phyloP scores from a whole-genome alignment of 768 basidiomycete species.

The Termitomyces sp. region DNA sequence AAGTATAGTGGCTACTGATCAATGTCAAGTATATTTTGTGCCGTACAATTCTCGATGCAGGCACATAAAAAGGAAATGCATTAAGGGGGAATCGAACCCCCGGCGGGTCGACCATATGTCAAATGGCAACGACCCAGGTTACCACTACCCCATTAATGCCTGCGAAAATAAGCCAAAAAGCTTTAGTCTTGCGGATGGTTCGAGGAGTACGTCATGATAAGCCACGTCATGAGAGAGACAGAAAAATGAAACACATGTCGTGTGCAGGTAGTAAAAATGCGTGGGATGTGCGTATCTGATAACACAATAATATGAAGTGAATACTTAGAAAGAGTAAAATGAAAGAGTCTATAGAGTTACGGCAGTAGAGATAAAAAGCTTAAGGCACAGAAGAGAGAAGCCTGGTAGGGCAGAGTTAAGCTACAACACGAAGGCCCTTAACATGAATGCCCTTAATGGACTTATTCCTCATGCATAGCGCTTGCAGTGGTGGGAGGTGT shows the following conservation, averaged over 20 bases:
- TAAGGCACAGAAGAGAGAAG: background rate
- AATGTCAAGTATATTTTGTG: no score
- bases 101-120: constrained; percentile 59
- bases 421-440: background rate
- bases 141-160: constrained; percentile 6
- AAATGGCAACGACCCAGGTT: constrained; percentile 5
- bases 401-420: background rate
- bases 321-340: background rate
- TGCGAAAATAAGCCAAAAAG: no score
- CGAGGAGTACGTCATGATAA: no score
- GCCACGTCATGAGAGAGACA: background rate
- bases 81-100: constrained; percentile 87
- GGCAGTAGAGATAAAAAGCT: background rate
- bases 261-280: background rate
- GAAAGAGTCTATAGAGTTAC: background rate
- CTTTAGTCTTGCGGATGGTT: no score
- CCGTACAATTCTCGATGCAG: no score
- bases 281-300: background rate
- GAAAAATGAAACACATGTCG: background rate
- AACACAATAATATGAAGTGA: background rate
- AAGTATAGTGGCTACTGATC: no score
- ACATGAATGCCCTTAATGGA: background rate
- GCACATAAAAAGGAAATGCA: no score
- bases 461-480: constrained; percentile 20
- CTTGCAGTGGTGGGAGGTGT: constrained; percentile 48